Conservation (phyloP, 108 stramenopile genomes). For the Ochromonas danica region DNA sequence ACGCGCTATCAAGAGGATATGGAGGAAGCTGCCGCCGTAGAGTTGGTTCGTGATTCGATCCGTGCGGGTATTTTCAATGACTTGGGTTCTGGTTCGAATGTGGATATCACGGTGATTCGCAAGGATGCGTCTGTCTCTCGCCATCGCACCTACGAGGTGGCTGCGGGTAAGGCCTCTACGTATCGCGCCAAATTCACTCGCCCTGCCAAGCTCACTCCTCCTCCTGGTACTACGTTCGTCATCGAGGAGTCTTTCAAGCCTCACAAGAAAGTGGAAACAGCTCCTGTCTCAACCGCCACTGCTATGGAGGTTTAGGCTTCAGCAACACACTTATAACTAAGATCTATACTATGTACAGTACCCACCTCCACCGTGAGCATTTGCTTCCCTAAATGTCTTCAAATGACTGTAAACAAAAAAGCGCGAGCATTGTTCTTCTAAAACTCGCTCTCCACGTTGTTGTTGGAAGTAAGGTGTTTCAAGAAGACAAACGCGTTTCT, state of each 20-base stretch:
- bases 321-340: no score
- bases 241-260: conserved; percentile 29
- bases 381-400: no score
- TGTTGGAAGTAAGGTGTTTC: no score
- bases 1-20: conserved; percentile 76
- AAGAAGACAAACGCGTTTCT: no score
- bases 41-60: conserved; percentile 86
- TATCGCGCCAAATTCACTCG: neutral
- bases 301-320: conserved; percentile 35
- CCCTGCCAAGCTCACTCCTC: conserved; percentile 20
- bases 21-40: conserved; percentile 82
- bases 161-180: conserved; percentile 12
- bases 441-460: no score
- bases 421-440: no score
- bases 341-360: no score
- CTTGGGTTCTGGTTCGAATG: conserved; percentile 86
- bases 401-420: no score
- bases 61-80: conserved; percentile 96
- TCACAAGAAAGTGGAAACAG: conserved; percentile 21
- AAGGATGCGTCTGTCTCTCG: neutral
- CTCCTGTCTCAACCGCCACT: neutral
- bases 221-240: conserved; percentile 32
- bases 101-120: conserved; percentile 82
- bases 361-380: no score
- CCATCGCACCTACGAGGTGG: conserved; percentile 25